Evolutionary conservation across 139 green algal species (phyloP).

Genomic region (Chlamydomonas incerta): DNA sequence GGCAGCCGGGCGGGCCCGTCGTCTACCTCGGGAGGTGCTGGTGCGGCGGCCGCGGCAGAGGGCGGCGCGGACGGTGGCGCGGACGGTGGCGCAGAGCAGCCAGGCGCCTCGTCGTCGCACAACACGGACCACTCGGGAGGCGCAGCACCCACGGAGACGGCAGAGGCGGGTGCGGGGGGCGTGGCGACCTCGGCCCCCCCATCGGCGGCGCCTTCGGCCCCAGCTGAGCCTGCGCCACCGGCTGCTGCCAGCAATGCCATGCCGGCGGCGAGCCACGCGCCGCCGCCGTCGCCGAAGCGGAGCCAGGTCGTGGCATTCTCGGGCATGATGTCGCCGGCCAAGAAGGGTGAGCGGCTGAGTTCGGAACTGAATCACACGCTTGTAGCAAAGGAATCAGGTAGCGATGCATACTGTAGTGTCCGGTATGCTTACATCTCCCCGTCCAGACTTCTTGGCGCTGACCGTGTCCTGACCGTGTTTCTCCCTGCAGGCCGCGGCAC

Average conservation of each 20-base stretch:
- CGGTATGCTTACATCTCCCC: too few relatives aligned
- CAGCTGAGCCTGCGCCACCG: too few relatives aligned
- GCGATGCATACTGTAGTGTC: too few relatives aligned
- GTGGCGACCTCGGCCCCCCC: not conserved
- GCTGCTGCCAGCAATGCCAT: too few relatives aligned
- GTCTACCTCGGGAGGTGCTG: not conserved
- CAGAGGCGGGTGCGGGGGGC: not conserved
- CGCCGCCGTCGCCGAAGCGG: conserved; percentile 36
- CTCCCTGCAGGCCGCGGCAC: conserved; percentile 4
- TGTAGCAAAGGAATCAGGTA: too few relatives aligned
- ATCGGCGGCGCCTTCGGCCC: not conserved
- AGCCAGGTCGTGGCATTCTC: not conserved
- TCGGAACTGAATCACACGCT: too few relatives aligned
- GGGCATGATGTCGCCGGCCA: conserved; percentile 32
- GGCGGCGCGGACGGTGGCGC: not conserved
- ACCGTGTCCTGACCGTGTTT: not conserved
- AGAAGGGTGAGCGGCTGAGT: conserved; percentile 42
- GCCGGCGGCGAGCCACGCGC: not conserved
- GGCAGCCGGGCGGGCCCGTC: not conserved
- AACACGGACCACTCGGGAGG: not conserved
- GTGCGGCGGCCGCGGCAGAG: not conserved
- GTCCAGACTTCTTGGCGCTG: too few relatives aligned
- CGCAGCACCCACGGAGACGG: not conserved
- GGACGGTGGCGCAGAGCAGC: not conserved
- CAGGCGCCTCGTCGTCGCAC: not conserved